Evolutionary conservation across 495 filamentous ascomycete genomes (phyloP).

Genomic region (Neurospora intermedia): DNA sequence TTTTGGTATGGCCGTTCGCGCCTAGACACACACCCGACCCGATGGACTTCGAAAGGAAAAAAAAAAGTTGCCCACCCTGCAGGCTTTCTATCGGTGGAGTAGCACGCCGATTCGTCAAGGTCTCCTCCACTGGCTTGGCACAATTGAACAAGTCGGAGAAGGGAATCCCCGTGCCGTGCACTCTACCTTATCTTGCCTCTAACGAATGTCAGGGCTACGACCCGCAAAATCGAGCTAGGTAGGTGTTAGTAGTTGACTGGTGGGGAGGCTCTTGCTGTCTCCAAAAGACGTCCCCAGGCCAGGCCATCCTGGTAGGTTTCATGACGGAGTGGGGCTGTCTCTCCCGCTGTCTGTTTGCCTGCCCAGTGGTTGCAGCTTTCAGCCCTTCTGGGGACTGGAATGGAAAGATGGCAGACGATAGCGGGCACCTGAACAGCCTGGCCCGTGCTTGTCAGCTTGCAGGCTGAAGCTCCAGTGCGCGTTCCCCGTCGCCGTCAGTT

Average conservation of each 20-base stretch:
- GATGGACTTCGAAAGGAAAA: neutral
- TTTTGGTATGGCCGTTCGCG: neutral
- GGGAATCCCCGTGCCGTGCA: neutral
- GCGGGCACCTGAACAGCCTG: neutral
- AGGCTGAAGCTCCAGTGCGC: conserved; percentile 22
- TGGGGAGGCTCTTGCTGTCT: neutral
- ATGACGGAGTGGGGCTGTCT: neutral
- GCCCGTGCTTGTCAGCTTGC: conserved; percentile 16
- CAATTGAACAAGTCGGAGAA: conserved; percentile 1
- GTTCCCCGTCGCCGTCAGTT: conserved; percentile 6
- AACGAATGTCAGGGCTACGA: neutral
- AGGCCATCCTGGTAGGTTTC: neutral
- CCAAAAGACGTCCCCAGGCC: neutral
- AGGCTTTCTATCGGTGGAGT: conserved; percentile 15
- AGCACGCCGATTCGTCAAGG: conserved; percentile 8
- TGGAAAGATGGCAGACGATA: neutral
- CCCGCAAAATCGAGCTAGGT: neutral
- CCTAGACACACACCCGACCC: neutral
- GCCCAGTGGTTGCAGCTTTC: neutral
- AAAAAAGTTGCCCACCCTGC: conserved; percentile 9
- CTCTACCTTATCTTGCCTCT: neutral
- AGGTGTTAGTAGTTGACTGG: neutral
- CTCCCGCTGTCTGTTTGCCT: neutral
- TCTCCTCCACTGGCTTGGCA: neutral
- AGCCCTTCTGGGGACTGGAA: neutral